These are phyloP conservation scores for Paecilomyces niveus DNA, from an alignment of 2,329 filamentous ascomycete genomes.

Conservation along the genomic window DNA sequence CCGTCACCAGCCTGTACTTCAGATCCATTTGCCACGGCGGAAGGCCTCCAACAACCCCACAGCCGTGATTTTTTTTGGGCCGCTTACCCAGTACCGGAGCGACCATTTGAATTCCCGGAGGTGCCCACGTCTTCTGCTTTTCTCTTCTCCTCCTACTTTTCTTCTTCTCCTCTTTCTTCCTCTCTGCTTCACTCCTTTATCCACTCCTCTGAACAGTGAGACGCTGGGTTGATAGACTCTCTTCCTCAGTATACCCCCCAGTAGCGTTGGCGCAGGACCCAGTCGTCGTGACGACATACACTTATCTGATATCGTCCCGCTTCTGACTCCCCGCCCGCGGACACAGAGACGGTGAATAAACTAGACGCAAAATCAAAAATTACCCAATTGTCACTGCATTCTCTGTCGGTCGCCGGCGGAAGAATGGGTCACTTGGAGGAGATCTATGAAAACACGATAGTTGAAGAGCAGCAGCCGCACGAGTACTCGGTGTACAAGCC, in stretches of 20 bases:
- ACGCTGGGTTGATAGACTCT: constrained; percentile 14
- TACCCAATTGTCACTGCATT: constrained; percentile 19
- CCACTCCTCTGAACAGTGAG: constrained; percentile 4
- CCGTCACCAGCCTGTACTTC: background rate
- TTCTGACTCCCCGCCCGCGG: constrained; percentile 10
- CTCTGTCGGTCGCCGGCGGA: constrained; percentile 37
- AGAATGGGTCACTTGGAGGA: constrained; percentile 48
- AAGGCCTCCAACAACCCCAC: background rate
- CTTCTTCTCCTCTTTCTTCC: constrained; percentile 9
- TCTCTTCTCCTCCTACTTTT: constrained; percentile 10
- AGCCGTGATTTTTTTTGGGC: constrained; percentile 7
- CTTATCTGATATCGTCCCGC: constrained; percentile 12
- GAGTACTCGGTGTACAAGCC: constrained; percentile 49
- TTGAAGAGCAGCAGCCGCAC: constrained; percentile 35
- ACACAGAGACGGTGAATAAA: constrained; percentile 1
- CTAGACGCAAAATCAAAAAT: constrained; percentile 1
- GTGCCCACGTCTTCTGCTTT: constrained; percentile 10
- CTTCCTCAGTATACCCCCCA: constrained; percentile 7
- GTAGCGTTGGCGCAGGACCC: constrained; percentile 15
- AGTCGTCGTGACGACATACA: constrained; percentile 19
- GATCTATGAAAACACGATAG: constrained; percentile 40
- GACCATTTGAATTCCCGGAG: constrained; percentile 15
- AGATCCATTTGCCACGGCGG: background rate
- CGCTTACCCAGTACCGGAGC: constrained; percentile 15
- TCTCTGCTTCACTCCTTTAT: constrained; percentile 5